Conservation (phyloP, 495 filamentous ascomycete species). For the Xylaria venustula region DNA sequence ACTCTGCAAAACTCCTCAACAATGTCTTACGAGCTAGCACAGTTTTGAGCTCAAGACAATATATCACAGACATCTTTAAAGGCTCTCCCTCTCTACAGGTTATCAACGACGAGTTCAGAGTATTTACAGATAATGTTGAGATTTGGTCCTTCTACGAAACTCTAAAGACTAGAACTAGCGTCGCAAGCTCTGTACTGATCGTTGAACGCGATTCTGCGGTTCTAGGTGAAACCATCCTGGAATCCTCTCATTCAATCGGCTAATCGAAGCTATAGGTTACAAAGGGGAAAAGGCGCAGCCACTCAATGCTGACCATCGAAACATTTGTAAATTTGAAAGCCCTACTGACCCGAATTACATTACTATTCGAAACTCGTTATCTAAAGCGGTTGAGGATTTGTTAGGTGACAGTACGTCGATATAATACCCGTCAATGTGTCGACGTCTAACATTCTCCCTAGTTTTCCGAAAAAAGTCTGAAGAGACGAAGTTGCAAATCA, state of each 20-base stretch:
- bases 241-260: too few species aligned
- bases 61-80: neutral
- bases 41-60: neutral
- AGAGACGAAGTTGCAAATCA: neutral
- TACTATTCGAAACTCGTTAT: neutral
- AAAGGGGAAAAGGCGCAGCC: slow-evolving; percentile 27
- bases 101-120: slow-evolving; percentile 46
- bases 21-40: slow-evolving; percentile 18
- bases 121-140: slow-evolving; percentile 23
- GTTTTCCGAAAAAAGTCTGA: neutral
- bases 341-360: slow-evolving; percentile 12
- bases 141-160: slow-evolving; percentile 49
- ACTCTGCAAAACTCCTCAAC: slow-evolving; percentile 32
- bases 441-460: neutral
- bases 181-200: slow-evolving; percentile 3
- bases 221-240: neutral
- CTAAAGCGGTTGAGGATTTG: neutral
- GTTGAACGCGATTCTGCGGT: neutral
- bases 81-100: neutral
- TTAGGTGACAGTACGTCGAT: neutral
- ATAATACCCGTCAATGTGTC: neutral
- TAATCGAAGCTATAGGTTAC: slow-evolving; percentile 33
- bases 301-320: slow-evolving; percentile 41
- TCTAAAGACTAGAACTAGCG: slow-evolving; percentile 26
- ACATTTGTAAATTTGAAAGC: slow-evolving; percentile 16